Evolutionary conservation across 352 stramenopile genomes (phyloP).

Genomic region (Phytophthora pisi): DNA sequence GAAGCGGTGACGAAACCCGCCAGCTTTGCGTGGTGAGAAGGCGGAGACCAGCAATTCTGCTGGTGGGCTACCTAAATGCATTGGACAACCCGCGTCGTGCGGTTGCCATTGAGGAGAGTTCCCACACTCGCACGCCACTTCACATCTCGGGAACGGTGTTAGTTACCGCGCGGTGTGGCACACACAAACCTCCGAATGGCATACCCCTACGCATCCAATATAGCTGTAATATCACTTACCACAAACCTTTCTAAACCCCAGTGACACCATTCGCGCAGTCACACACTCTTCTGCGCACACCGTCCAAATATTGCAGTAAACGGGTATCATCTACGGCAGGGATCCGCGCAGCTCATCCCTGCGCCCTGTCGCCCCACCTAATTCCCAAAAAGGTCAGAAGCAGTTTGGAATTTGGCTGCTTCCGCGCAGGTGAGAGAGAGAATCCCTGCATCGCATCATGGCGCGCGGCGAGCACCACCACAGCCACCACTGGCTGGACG

Average conservation of each 20-base stretch:
- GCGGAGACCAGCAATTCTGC: too few relatives aligned
- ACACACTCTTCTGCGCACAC: too few relatives aligned
- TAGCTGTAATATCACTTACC: neutral
- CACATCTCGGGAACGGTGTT: conserved; percentile 24
- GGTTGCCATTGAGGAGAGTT: conserved; percentile 17
- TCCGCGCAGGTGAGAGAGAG: conserved; percentile 1
- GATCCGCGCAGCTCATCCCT: neutral
- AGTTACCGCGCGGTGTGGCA: conserved; percentile 4
- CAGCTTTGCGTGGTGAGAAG: neutral
- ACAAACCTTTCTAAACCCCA: neutral
- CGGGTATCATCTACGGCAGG: neutral
- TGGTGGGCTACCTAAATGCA: conserved; percentile 2
- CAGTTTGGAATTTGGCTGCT: conserved; percentile 35
- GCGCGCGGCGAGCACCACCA: conserved; percentile 3
- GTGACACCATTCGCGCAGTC: too few relatives aligned
- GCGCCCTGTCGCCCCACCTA: conserved; percentile 7
- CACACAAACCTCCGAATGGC: neutral
- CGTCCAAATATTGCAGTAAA: neutral
- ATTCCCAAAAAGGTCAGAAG: conserved; percentile 21
- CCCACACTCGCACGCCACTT: conserved; percentile 25
- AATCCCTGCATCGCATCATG: conserved; percentile 1
- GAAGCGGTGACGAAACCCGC: neutral
- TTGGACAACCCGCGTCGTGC: conserved; percentile 23
- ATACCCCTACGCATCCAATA: neutral
- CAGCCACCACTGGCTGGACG: neutral